Conservation (phyloP, 2,329 filamentous ascomycete species). For the Colletotrichum orbiculare region DNA sequence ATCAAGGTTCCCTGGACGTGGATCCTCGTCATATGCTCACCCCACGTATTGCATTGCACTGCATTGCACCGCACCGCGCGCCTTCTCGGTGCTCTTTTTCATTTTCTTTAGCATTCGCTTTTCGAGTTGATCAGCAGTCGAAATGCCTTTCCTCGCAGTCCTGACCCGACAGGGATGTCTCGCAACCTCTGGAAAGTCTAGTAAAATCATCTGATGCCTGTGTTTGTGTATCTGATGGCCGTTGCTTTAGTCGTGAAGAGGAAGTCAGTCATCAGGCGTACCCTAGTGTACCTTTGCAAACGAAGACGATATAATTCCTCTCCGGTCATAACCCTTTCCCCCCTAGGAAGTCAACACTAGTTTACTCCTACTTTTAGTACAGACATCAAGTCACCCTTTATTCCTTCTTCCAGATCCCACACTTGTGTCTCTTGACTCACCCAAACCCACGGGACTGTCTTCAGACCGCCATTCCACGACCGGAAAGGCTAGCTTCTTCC, state of each 20-base stretch:
- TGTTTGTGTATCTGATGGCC: too few species aligned
- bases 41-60: neutral
- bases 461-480: neutral
- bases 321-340: too few species aligned
- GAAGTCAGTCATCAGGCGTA: too few species aligned
- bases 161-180: neutral
- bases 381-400: conserved; percentile 10
- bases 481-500: conserved; percentile 11
- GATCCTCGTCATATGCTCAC: conserved; percentile 11
- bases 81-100: neutral
- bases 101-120: neutral
- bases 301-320: too few species aligned
- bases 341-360: neutral
- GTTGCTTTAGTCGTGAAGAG: too few species aligned
- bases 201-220: too few species aligned
- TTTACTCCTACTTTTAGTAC: too few species aligned
- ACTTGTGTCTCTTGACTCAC: too few species aligned
- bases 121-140: neutral
- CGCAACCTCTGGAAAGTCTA: too few species aligned
- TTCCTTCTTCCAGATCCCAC: neutral
- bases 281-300: too few species aligned
- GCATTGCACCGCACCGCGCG: neutral
- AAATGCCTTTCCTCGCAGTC: neutral
- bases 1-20: conserved; percentile 20
- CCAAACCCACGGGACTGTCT: too few species aligned